Evolutionary conservation across 2,329 filamentous ascomycete genomes (phyloP), one percentile per base, ranked within the genome.

Genomic region (Gremmenia infestans): DNA sequence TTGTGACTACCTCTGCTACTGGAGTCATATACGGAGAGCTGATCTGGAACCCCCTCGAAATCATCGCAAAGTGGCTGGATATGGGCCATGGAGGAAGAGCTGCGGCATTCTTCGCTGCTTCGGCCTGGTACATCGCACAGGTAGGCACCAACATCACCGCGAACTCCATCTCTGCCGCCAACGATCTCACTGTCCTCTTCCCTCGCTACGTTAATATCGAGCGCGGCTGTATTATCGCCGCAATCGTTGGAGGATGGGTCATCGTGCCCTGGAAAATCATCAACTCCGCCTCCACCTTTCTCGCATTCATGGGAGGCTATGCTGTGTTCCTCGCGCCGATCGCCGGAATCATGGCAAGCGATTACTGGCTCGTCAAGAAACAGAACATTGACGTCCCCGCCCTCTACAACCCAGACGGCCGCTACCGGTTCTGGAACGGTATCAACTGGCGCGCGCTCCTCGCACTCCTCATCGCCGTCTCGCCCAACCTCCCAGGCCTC

Each of bases 261-360:
- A 74, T 86, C 35, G 81, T 84, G 1, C 83, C 82, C 1, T 87
- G 83, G 84, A 85, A 85, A 71, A 87, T 87, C 55, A 72, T 87
- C 17, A 74, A 69, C 36, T 83, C 79, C 0, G 84, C 83, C 2
- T 67, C 70, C 2, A 82, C 78, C 1, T 82, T 87, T 61, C 70
- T 86, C 3, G 77, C 79, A 45, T 89, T 88, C 70, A 86, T 89
- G 78, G 76, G 78, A 45, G 85, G 83, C 0, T 84, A 86, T 67
- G 78, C 80, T 1, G 75, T 86, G 19, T 86, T 86, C 70, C 72
- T 86, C 1, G 81, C 79, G 0, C 81, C 82, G 0, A 82, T 85
- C 56, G 80, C 81, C 0, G 76, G 76, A 0, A 82, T 86, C 55
- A 77, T 85, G 70, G 71, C 78, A 0, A 74, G 73, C 7, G 82